These are phyloP conservation scores for Fomitopsis pulvina DNA, from an alignment of 768 basidiomycete species.

Conservation along the genomic window DNA sequence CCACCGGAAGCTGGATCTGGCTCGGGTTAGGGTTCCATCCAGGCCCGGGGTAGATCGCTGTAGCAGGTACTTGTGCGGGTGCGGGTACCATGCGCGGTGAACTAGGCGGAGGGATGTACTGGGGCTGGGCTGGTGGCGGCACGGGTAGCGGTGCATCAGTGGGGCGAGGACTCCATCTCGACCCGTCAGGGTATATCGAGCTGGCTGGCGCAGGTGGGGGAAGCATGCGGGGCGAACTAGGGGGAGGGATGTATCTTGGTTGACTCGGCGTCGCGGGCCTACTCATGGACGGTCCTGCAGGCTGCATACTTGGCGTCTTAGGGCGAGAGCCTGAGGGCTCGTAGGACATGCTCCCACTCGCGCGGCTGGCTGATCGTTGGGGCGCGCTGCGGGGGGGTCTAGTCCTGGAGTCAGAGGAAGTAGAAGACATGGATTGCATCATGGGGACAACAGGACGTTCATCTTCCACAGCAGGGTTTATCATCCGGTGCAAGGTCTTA, in stretches of 20 bases:
- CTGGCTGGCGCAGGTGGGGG: no score
- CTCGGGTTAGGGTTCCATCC: neutral
- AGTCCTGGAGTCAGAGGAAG: neutral
- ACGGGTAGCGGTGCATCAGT: neutral
- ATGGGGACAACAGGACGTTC: neutral
- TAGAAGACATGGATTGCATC: neutral
- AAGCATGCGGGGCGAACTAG: conserved; percentile 1
- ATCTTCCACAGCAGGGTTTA: neutral
- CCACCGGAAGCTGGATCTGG: neutral
- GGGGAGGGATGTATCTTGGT: neutral
- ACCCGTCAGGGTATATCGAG: no score
- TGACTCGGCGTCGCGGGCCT: neutral
- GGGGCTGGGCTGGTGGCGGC: neutral
- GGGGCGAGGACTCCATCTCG: neutral
- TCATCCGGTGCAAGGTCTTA: neutral
- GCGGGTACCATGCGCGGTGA: neutral
- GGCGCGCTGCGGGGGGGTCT: neutral
- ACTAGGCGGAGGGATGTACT: neutral
- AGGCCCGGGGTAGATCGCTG: neutral
- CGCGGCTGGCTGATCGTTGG: conserved; percentile 9
- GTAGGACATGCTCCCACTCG: neutral
- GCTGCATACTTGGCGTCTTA: neutral
- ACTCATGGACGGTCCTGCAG: neutral
- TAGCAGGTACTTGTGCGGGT: neutral
- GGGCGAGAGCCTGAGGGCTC: neutral